Conservation (phyloP, 164 flowering plant species). For the Echeveria elegans region DNA sequence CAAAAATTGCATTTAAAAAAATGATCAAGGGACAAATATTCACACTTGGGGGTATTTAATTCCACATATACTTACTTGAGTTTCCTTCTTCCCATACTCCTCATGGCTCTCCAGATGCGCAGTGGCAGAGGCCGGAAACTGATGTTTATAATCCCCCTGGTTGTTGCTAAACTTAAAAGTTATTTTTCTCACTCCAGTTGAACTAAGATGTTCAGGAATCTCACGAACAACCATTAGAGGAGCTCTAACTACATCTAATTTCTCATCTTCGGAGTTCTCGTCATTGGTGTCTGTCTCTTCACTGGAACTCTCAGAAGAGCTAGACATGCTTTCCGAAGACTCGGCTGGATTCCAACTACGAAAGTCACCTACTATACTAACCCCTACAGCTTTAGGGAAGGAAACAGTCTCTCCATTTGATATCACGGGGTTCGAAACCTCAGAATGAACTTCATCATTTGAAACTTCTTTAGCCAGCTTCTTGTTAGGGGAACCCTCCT, state of each 20-base stretch:
- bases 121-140: constrained; percentile 7
- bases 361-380: constrained; percentile 21
- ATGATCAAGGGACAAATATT: constrained; percentile 10
- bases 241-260: constrained; percentile 7
- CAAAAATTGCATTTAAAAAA: constrained; percentile 31
- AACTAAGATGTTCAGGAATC: constrained; percentile 39
- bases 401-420: constrained; percentile 30
- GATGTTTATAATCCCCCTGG: constrained; percentile 24
- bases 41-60: constrained; percentile 1
- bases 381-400: constrained; percentile 20
- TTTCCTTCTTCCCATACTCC: constrained; percentile 9
- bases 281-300: constrained; percentile 24
- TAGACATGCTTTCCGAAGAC: constrained; percentile 22
- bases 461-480: constrained; percentile 32
- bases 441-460: constrained; percentile 44
- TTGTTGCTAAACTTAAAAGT: constrained; percentile 53
- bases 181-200: constrained; percentile 55
- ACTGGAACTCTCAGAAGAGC: constrained; percentile 23
- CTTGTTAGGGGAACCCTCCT: constrained; percentile 16
- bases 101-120: constrained; percentile 5
- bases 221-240: constrained; percentile 38
- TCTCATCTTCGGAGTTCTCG: not conserved
- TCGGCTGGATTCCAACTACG: constrained; percentile 13
- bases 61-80: constrained; percentile 4
- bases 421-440: constrained; percentile 39